These are phyloP conservation scores for Suillus decipiens DNA, from an alignment of 768 basidiomycete genomes.

Conservation along the genomic window DNA sequence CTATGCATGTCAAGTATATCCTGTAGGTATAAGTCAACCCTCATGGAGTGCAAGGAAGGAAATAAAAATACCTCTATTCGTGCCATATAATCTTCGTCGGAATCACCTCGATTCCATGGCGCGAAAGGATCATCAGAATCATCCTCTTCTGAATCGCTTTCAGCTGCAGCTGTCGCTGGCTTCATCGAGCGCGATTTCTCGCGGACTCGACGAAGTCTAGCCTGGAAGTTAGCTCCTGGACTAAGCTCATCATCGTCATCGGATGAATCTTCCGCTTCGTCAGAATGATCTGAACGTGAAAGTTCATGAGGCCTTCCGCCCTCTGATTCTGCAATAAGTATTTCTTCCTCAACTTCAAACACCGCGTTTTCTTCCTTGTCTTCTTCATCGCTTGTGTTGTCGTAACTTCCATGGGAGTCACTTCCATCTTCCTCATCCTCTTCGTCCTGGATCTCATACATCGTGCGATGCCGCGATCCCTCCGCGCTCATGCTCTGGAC, in stretches of 20 bases:
- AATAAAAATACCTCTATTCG: constrained; percentile 50
- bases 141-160: constrained; percentile 36
- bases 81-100: constrained; percentile 59
- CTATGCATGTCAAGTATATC: constrained; percentile 61
- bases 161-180: constrained; percentile 15
- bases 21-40: constrained; percentile 46
- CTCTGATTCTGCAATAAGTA: constrained; percentile 40
- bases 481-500: constrained; percentile 49
- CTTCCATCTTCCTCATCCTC: constrained; percentile 31
- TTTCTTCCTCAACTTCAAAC: constrained; percentile 47
- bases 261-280: constrained; percentile 33
- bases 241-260: constrained; percentile 40
- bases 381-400: constrained; percentile 34
- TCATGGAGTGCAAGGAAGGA: neutral
- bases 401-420: constrained; percentile 23
- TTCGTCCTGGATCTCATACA: constrained; percentile 66
- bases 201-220: constrained; percentile 36
- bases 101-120: constrained; percentile 44
- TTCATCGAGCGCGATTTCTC: constrained; percentile 15
- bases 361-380: constrained; percentile 36
- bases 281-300: constrained; percentile 12
- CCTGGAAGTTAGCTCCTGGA: constrained; percentile 38
- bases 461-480: constrained; percentile 53
- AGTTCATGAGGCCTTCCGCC: constrained; percentile 1
- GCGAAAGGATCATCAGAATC: constrained; percentile 24